A percentile compares a stretch with the other conserved stretches of the same genome.
Evolutionary conservation across 2,329 filamentous ascomycete species (phyloP).

Genomic region (Hypoxylon sp.): DNA sequence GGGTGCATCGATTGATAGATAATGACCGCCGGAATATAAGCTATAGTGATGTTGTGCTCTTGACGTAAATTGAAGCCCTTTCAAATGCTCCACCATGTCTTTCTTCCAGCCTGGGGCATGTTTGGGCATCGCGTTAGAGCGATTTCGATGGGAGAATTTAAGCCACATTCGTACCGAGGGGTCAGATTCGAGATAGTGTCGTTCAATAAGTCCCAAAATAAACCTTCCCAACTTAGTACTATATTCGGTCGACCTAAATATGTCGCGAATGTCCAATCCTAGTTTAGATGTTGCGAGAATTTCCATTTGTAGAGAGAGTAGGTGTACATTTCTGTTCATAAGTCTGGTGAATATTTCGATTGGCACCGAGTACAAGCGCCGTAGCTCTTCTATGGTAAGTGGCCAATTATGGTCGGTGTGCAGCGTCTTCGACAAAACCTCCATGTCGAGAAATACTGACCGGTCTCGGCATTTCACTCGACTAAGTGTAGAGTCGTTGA

Average conservation of each 20-base stretch:
- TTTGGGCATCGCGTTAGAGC: not conserved
- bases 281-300: too few species aligned
- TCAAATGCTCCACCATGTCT: conserved; percentile 45
- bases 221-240: conserved; percentile 1
- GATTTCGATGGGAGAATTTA: conserved; percentile 13
- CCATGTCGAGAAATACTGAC: conserved; percentile 50
- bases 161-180: conserved; percentile 36
- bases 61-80: conserved; percentile 23
- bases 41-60: conserved; percentile 33
- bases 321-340: not conserved
- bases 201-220: conserved; percentile 37
- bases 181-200: conserved; percentile 41
- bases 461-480: conserved; percentile 45
- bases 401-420: conserved; percentile 39
- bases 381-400: not conserved
- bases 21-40: conserved; percentile 47
- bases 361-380: not conserved
- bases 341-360: not conserved
- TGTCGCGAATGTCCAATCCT: not conserved
- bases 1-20: conserved; percentile 61
- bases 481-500: conserved; percentile 32
- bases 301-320: not conserved
- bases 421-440: conserved; percentile 50
- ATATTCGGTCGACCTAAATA: not conserved
- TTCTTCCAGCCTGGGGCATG: conserved; percentile 40